Conservation (phyloP, 805 yeast species). For the Yamadazyma olivae region DNA sequence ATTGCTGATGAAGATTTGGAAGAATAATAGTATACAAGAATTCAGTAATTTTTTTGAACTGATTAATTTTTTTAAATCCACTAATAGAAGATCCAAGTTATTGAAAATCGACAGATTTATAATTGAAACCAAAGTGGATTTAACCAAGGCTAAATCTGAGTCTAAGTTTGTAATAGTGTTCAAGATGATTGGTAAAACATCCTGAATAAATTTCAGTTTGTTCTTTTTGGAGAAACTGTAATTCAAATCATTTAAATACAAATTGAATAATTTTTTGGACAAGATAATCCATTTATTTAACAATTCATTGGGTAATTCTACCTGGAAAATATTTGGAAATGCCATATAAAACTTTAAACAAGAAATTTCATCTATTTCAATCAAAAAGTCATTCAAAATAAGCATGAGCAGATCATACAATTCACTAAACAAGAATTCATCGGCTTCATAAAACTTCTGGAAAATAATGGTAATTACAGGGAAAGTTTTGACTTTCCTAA, state of each 20-base stretch:
- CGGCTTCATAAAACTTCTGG: constrained; percentile 7
- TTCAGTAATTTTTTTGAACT: constrained; percentile 13
- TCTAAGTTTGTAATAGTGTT: constrained; percentile 10
- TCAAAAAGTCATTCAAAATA: constrained; percentile 21
- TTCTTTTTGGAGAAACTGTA: constrained; percentile 29
- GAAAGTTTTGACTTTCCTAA: constrained; percentile 40
- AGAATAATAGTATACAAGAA: constrained; percentile 18
- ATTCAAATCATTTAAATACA: constrained; percentile 20
- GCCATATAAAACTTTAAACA: constrained; percentile 24
- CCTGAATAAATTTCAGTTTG: constrained; percentile 23
- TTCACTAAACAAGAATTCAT: constrained; percentile 12
- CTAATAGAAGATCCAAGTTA: constrained; percentile 8
- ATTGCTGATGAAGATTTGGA: constrained; percentile 22
- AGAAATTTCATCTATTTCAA: constrained; percentile 30
- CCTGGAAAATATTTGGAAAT: constrained; percentile 12
- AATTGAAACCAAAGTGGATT: constrained; percentile 2
- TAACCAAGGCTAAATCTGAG: constrained; percentile 2
- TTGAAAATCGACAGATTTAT: constrained; percentile 4
- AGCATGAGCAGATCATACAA: constrained; percentile 18
- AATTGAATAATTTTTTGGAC: constrained; percentile 20
- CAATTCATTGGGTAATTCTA: constrained; percentile 4
- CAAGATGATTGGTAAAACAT: constrained; percentile 14
- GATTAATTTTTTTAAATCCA: constrained; percentile 16
- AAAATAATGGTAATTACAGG: constrained; percentile 24
- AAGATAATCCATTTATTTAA: constrained; percentile 21